phyloP scores from a whole-genome alignment of 352 stramenopile species.

The Globisporangium acanthophoron region DNA sequence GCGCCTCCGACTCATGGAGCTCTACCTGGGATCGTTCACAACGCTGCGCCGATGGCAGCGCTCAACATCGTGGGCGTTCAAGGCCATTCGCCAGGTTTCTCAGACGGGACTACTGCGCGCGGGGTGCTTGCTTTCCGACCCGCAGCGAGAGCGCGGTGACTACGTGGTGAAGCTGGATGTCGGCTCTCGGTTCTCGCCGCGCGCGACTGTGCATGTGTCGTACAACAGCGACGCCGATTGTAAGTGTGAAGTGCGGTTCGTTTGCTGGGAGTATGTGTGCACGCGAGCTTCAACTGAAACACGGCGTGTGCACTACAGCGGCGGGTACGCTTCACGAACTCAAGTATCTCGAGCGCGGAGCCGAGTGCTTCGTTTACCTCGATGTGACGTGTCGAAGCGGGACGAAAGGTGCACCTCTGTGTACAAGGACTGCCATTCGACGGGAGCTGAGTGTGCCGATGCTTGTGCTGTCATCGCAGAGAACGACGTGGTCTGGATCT shows the following conservation, averaged over 20 bases:
- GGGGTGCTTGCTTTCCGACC: slow-evolving; percentile 29
- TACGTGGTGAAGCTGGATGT: slow-evolving; percentile 67
- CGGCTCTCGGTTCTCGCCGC: slow-evolving; percentile 45
- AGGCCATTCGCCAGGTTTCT: slow-evolving; percentile 28
- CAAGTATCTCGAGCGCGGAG: slow-evolving; percentile 62
- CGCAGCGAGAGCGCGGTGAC: slow-evolving; percentile 39
- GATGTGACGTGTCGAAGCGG: slow-evolving; percentile 48
- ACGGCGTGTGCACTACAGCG: slow-evolving; percentile 17
- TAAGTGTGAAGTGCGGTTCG: slow-evolving; percentile 9
- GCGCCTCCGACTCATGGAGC: slow-evolving; percentile 29
- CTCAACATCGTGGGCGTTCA: slow-evolving; percentile 21
- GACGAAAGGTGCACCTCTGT: slow-evolving; percentile 32
- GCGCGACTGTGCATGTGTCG: slow-evolving; percentile 38
- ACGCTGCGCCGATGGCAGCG: slow-evolving; percentile 24
- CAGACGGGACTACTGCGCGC: slow-evolving; percentile 38
- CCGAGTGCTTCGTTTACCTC: slow-evolving; percentile 65
- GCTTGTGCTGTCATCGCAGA: slow-evolving; percentile 20
- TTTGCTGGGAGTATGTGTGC: background rate
- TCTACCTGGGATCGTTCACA: slow-evolving; percentile 30
- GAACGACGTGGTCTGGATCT: slow-evolving; percentile 32
- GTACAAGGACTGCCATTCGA: background rate
- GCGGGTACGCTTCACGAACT: slow-evolving; percentile 61
- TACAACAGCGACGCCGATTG: slow-evolving; percentile 73
- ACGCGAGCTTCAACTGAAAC: background rate
- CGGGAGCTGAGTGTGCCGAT: background rate